phyloP scores from a whole-genome alignment of 306 rosid genomes.

The Vigna reflexopilosa region DNA sequence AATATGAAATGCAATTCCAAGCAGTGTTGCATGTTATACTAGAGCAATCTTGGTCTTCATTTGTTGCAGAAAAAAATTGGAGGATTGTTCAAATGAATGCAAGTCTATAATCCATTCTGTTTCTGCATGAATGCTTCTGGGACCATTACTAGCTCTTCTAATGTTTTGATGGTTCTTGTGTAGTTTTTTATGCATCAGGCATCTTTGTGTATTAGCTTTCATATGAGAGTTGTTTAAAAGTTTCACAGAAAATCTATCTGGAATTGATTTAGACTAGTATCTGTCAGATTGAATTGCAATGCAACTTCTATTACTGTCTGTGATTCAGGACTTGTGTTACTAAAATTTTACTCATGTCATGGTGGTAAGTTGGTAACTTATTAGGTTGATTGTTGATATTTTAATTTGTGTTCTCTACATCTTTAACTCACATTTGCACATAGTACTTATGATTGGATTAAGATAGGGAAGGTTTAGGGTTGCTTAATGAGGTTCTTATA shows the following conservation, averaged over 20 bases:
- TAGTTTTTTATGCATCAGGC: slow-evolving; percentile 3
- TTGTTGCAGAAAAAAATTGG: not conserved
- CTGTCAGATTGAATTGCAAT: not conserved
- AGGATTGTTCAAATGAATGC: slow-evolving; percentile 22
- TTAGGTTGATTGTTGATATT: not conserved
- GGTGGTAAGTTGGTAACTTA: not conserved
- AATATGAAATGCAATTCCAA: not conserved
- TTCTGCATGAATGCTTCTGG: not conserved
- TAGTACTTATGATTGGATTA: too few species aligned
- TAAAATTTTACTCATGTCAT: not conserved
- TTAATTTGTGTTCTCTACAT: not conserved
- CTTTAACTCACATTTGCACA: too few species aligned
- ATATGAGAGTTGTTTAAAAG: not conserved
- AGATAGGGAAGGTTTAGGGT: too few species aligned
- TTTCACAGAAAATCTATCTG: not conserved
- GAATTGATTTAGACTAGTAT: not conserved
- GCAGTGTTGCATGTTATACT: not conserved
- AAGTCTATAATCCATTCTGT: not conserved
- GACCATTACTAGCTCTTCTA: not conserved
- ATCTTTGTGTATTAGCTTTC: slow-evolving; percentile 6
- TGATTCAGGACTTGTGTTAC: not conserved
- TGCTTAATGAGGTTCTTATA: too few species aligned
- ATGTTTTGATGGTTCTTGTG: not conserved
- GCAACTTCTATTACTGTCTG: not conserved
- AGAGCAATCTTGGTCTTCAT: not conserved